These are phyloP conservation scores for Kodamaea derodonti DNA, from an alignment of 1,139 yeast species.

Conservation along the genomic window DNA sequence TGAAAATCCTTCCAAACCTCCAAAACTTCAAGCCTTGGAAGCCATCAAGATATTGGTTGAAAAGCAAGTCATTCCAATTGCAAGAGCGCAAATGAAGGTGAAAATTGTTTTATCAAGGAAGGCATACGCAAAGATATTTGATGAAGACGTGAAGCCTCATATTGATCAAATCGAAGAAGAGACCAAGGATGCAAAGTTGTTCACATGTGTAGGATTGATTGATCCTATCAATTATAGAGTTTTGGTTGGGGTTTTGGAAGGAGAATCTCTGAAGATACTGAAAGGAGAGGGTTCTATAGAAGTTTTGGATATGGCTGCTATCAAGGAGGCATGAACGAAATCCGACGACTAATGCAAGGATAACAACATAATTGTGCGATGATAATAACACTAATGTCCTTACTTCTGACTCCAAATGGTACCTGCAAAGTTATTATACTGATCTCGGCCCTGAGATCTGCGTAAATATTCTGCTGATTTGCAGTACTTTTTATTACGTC, in stretches of 20 bases:
- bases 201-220: conserved; percentile 68
- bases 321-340: conserved; percentile 40
- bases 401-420: too few relatives aligned
- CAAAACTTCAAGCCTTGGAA: conserved; percentile 87
- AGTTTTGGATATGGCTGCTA: conserved; percentile 85
- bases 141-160: conserved; percentile 48
- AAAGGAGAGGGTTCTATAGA: conserved; percentile 67
- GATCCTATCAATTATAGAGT: conserved; percentile 86
- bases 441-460: too few relatives aligned
- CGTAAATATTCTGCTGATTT: too few relatives aligned
- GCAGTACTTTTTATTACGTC: too few relatives aligned
- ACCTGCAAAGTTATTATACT: too few relatives aligned
- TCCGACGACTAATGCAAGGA: too few relatives aligned
- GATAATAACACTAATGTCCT: too few relatives aligned
- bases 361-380: too few relatives aligned
- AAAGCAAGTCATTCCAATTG: conserved; percentile 85
- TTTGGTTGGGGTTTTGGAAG: conserved; percentile 59
- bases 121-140: conserved; percentile 44
- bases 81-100: conserved; percentile 90
- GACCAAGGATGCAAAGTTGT: conserved; percentile 41
- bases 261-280: conserved; percentile 45
- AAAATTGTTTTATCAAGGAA: conserved; percentile 52
- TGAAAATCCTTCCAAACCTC: conserved; percentile 70
- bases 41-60: conserved; percentile 78
- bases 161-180: conserved; percentile 56